Percentiles rank a stretch among this genome's conserved stretches.
phyloP scores from a whole-genome alignment of 1,284 basidiomycete genomes.

The Ceratobasidium sp. region DNA sequence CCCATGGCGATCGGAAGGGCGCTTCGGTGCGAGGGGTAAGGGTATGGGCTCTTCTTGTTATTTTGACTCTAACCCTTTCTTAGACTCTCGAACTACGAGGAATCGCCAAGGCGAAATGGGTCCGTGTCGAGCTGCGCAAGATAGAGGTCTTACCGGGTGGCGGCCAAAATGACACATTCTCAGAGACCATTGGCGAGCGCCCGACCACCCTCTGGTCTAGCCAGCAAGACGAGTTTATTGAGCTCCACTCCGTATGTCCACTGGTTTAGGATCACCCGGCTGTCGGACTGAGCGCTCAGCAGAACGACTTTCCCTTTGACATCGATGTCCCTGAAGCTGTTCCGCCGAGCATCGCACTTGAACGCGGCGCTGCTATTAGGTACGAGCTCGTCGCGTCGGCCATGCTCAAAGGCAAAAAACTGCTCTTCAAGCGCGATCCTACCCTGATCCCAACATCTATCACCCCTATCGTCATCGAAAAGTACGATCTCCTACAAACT shows the following conservation, averaged over 20 bases:
- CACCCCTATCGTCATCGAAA: slow-evolving; percentile 82
- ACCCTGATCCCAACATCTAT: slow-evolving; percentile 52
- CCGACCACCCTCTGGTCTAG: slow-evolving; percentile 78
- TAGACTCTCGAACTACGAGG: slow-evolving; percentile 63
- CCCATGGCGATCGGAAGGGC: slow-evolving; percentile 75
- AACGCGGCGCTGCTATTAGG: slow-evolving; percentile 79
- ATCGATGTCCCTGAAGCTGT: slow-evolving; percentile 88
- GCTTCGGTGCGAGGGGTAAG: slow-evolving; percentile 84
- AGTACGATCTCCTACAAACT: slow-evolving; percentile 88
- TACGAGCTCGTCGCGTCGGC: slow-evolving; percentile 89
- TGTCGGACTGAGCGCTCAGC: slow-evolving; percentile 32
- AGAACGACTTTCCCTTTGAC: slow-evolving; percentile 83
- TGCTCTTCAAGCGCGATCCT: slow-evolving; percentile 49
- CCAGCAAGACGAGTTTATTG: slow-evolving; percentile 73
- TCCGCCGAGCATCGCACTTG: slow-evolving; percentile 81
- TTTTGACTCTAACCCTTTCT: slow-evolving; percentile 31
- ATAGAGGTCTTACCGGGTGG: slow-evolving; percentile 83
- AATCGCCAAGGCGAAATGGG: slow-evolving; percentile 90
- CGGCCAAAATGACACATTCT: slow-evolving; percentile 74
- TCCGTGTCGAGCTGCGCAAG: slow-evolving; percentile 87
- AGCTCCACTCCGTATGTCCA: slow-evolving; percentile 71
- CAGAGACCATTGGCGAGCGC: slow-evolving; percentile 77
- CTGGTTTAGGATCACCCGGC: slow-evolving; percentile 16
- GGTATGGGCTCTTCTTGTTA: slow-evolving; percentile 50
- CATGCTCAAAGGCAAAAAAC: slow-evolving; percentile 86